Percentiles rank a stretch among this genome's conserved stretches.
These are phyloP conservation scores for Dovyalis caffra DNA, from an alignment of 345 rosid genomes.

Conservation along the genomic window DNA sequence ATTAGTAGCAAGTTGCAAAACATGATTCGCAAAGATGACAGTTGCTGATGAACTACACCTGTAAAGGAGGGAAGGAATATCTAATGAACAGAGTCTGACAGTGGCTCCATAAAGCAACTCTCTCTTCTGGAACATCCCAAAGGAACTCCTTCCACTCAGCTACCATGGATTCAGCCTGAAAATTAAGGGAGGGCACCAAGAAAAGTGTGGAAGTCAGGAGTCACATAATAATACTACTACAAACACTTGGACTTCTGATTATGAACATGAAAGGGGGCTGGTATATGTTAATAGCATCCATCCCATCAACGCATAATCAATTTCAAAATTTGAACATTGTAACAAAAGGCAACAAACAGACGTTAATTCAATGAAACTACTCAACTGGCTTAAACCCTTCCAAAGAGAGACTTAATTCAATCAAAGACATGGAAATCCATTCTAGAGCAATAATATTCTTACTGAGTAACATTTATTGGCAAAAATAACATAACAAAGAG, in stretches of 20 bases:
- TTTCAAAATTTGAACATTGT: not conserved
- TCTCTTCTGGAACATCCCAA: constrained; percentile 99
- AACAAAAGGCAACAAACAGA: not conserved
- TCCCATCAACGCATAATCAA: not conserved
- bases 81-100: constrained; percentile 90
- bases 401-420: not conserved
- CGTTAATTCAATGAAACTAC: not conserved
- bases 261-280: not conserved
- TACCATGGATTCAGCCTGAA: constrained; percentile 97
- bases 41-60: constrained; percentile 43
- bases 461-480: not conserved
- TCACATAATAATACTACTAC: not conserved
- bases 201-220: constrained; percentile 8
- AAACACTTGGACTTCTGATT: not conserved
- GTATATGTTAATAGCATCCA: not conserved
- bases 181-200: not conserved
- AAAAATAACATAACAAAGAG: not conserved
- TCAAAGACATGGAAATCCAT: not conserved
- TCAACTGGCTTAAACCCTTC: not conserved
- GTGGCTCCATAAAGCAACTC: constrained; percentile 96
- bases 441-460: not conserved
- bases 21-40: not conserved
- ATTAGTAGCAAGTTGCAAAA: constrained; percentile 12
- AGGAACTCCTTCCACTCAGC: constrained; percentile 99
- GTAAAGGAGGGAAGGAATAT: constrained; percentile 82